phyloP scores from a whole-genome alignment of 495 filamentous ascomycete genomes.

The Geoglossum glabrum region DNA sequence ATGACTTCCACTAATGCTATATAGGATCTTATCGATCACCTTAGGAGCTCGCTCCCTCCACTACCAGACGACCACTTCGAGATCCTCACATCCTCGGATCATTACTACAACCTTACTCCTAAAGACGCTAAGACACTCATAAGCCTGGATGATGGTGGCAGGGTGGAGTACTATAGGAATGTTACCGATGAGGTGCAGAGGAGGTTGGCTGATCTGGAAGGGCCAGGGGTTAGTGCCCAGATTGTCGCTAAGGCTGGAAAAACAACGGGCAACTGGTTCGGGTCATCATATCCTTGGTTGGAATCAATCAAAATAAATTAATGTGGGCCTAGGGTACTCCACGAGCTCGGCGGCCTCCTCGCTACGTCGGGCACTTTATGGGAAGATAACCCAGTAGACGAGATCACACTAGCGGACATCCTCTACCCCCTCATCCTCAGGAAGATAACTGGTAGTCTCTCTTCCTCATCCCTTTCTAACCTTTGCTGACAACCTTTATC shows the following conservation, averaged over 20 bases:
- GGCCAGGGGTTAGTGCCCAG: background rate
- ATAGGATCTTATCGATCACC: conserved; percentile 37
- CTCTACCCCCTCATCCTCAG: conserved; percentile 39
- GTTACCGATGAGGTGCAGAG: conserved; percentile 36
- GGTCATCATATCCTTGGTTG: background rate
- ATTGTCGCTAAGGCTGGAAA: conserved; percentile 6
- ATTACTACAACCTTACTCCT: conserved; percentile 40
- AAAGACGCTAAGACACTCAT: conserved; percentile 79
- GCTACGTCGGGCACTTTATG: conserved; percentile 31
- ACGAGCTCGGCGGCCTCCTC: conserved; percentile 67
- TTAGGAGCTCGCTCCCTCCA: conserved; percentile 38
- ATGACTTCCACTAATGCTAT: background rate
- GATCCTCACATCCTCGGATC: conserved; percentile 26
- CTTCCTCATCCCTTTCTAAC: background rate
- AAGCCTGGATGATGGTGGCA: conserved; percentile 54
- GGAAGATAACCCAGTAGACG: conserved; percentile 34
- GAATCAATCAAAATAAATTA: background rate
- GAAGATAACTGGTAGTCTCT: conserved; percentile 44
- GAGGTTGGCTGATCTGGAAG: conserved; percentile 14
- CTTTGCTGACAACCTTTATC: too few relatives aligned
- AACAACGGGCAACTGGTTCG: conserved; percentile 9
- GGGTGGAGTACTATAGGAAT: conserved; percentile 66
- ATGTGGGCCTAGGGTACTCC: conserved; percentile 48
- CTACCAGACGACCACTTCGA: conserved; percentile 49
- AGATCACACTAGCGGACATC: conserved; percentile 41